phyloP scores from a whole-genome alignment of 495 filamentous ascomycete species.

The Penicillium robsamsonii region DNA sequence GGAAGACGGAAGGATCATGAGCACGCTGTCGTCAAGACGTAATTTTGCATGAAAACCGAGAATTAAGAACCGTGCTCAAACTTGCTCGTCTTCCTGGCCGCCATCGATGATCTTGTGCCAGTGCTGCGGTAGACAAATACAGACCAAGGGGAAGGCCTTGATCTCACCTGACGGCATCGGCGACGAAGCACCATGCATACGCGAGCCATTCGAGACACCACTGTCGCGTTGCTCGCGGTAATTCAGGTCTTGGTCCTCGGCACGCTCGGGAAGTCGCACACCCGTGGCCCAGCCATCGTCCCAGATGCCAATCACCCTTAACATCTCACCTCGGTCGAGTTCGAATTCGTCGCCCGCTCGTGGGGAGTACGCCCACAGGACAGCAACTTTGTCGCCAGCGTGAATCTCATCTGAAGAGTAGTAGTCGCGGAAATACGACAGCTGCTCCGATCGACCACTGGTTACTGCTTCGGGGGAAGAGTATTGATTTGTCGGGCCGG shows the following conservation, averaged over 20 bases:
- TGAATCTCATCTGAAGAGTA: slow-evolving; percentile 97
- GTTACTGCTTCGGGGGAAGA: slow-evolving; percentile 80
- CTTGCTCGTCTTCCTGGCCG: slow-evolving; percentile 39
- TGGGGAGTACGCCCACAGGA: slow-evolving; percentile 95
- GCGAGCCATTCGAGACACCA: slow-evolving; percentile 84
- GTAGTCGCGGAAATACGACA: slow-evolving; percentile 96
- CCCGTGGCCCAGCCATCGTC: slow-evolving; percentile 99
- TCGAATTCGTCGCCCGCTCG: slow-evolving; percentile 91
- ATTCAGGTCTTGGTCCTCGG: slow-evolving; percentile 82
- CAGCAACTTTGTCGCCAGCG: slow-evolving; percentile 82
- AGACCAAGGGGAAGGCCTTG: slow-evolving; percentile 97
- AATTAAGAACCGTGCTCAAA: slow-evolving; percentile 27
- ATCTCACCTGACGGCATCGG: slow-evolving; percentile 77
- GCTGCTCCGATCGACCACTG: slow-evolving; percentile 90
- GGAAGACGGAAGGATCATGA: slow-evolving; percentile 28
- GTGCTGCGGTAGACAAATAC: slow-evolving; percentile 94
- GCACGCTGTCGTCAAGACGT: slow-evolving; percentile 46
- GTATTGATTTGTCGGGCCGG: slow-evolving; percentile 68
- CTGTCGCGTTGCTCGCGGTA: slow-evolving; percentile 82
- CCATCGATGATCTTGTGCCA: slow-evolving; percentile 98
- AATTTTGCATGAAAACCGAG: slow-evolving; percentile 33
- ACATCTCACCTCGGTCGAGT: slow-evolving; percentile 94
- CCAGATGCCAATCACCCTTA: slow-evolving; percentile 98
- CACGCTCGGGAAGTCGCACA: slow-evolving; percentile 73
- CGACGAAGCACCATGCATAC: slow-evolving; percentile 52